Base-by-base conservation (phyloP, 2,329 filamentous ascomycete species). In the Fulvia fulva region DNA sequence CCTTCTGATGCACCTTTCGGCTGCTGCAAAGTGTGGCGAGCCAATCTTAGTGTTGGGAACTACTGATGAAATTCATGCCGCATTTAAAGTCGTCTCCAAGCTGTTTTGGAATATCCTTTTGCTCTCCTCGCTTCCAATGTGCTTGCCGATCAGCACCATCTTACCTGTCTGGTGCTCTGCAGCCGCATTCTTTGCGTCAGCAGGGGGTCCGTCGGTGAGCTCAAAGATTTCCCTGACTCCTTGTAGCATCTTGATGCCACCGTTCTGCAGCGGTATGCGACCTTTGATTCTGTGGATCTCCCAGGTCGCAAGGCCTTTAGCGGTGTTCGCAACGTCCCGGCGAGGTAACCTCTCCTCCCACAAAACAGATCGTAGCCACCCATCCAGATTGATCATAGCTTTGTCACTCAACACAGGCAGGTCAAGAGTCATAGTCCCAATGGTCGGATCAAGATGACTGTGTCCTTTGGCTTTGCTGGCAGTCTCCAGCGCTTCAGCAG, bases 171-270 rank as follows among this genome's bases (percentile, higher is more conserved):
- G 25, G 22, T 57, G 32, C 8, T 47, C 49, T 19, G 43, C 51
- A 43, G 41, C 43, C 4, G 28, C 53, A 12, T 43, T 51, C 5
- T 37, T 55, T 23, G 37, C 41, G 16, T 53, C 63, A 5, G 57
- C 49, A 1, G 46, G 56, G 5, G 25, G 23, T 16, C 62, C 65
- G 58, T 96, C 91, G 23, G 90, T 83, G 23, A 97, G 88, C 68
- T 99, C 94, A 73, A 97, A 99, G 16, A 97, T 83, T 67, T 97
- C 93, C 54, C 93, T 80, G 0, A 99, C 94, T 1, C 92, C 94
- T 73, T 99, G 94, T 7, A 97, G 80, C 63, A 97, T 84, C 71
- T 90, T 89, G 45, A 85, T 77, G 0, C 79, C 77, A 1, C 90
- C 90, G 55, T 87, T 80, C 0, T 76, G 69, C 19, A 93, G 78